Base-by-base conservation (phyloP, 2,329 filamentous ascomycete genomes). In the Pseudopithomyces chartarum region DNA sequence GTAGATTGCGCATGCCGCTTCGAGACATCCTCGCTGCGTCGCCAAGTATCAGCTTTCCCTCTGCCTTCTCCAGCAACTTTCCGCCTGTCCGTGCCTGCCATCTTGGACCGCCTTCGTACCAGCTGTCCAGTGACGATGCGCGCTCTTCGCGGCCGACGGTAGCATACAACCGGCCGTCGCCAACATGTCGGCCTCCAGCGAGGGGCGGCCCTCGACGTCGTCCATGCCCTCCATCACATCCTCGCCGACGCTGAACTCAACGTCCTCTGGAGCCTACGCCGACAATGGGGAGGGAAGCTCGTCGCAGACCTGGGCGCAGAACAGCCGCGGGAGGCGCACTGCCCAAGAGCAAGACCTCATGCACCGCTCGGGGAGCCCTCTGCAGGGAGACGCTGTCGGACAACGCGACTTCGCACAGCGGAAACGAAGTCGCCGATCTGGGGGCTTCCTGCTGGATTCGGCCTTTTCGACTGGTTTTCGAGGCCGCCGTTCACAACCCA, bases 371-470 rank as follows among this genome's bases (percentile, higher is more conserved):
- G 59, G 45, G 6, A 63, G 57, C 29, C 53, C 61, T 32, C 56
- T 73, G 56, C 61, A 54, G 6, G 56, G 44, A 12, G 70, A 71
- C 8, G 59, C 64, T 2, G 65, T 70, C 43, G 61, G 66, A 22
- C 70, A 70, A 48, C 67, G 68, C 38, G 73, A 75, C 55, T 71
- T 73, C 62, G 67, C 67, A 45, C 66, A 63, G 45, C 65, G 69
- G 42, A 66, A 66, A 52, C 69, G 69, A 20, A 57, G 64, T 5
- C 67, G 70, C 51, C 71, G 69, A 51, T 72, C 76, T 13, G 78
- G 77, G 22, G 78, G 78, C 33, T 81, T 80, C 56, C 64, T 85
- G 40, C 69, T 84, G 36, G 80, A 82, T 34, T 66, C 75, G 19
- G 62, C 75, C 62, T 69, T 77, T 58, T 58, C 69, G 59, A 71